Conservation (phyloP, 176 grass and related monocot species). For the Coix lacrymajobi region DNA sequence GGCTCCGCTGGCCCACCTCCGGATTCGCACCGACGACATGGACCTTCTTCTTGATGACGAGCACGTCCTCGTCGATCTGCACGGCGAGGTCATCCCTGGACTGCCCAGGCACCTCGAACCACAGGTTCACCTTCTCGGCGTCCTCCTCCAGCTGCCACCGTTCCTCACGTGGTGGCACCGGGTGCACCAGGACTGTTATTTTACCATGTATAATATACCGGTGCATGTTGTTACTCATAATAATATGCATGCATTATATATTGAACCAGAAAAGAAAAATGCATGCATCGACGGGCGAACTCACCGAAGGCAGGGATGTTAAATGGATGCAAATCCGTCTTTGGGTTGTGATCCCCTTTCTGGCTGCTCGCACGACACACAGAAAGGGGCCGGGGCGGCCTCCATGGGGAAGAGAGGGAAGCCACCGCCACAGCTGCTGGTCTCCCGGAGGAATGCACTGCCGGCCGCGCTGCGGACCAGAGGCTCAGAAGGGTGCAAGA, state of each 20-base stretch:
- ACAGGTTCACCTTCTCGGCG: neutral
- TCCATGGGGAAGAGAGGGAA: neutral
- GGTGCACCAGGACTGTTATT: conserved; percentile 18
- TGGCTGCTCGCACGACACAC: neutral
- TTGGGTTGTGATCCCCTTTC: conserved; percentile 15
- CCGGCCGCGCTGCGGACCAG: neutral
- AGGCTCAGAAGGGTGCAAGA: conserved; percentile 15
- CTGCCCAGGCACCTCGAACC: conserved; percentile 33
- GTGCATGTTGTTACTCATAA: neutral
- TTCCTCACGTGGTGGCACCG: neutral
- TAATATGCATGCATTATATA: neutral
- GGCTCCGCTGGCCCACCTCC: neutral
- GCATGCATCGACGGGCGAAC: neutral
- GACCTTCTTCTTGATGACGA: conserved; percentile 19
- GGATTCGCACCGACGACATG: neutral
- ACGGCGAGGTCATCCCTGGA: conserved; percentile 20
- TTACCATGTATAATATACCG: neutral
- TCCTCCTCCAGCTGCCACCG: conserved; percentile 29
- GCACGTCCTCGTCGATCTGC: conserved; percentile 41
- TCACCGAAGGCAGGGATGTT: conserved; percentile 23
- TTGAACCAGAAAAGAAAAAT: neutral
- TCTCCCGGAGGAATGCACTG: neutral
- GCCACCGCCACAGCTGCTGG: neutral
- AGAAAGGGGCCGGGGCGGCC: neutral
- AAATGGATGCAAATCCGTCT: conserved; percentile 25